These are phyloP conservation scores for Ophiostoma quercus DNA, from an alignment of 2,329 filamentous ascomycete species.

Conservation along the genomic window DNA sequence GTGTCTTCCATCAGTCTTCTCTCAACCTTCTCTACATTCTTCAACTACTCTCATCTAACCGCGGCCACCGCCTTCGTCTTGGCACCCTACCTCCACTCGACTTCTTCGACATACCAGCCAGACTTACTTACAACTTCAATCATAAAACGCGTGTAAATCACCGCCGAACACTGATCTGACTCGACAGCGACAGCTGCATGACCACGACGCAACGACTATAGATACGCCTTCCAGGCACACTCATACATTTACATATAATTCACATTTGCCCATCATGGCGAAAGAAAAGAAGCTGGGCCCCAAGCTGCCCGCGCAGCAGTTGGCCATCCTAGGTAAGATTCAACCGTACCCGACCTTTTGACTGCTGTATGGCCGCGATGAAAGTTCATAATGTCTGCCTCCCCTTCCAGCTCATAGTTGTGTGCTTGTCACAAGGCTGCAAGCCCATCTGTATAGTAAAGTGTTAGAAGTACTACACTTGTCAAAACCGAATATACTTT, in stretches of 20 bases:
- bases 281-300: constrained; percentile 36
- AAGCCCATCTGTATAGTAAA: not conserved
- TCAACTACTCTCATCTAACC: not conserved
- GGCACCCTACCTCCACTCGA: not conserved
- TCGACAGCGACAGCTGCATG: not conserved
- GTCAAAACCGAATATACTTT: not conserved
- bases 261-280: constrained; percentile 23
- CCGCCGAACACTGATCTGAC: not conserved
- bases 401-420: not conserved
- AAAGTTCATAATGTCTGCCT: constrained; percentile 1
- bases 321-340: constrained; percentile 65
- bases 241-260: not conserved
- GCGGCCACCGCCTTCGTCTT: not conserved
- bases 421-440: not conserved
- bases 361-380: not conserved
- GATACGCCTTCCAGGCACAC: not conserved
- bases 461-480: not conserved
- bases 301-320: constrained; percentile 69
- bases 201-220: not conserved
- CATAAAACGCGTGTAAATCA: not conserved
- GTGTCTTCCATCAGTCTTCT: not conserved
- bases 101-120: constrained; percentile 9
- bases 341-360: not conserved
- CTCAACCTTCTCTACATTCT: not conserved
- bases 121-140: not conserved